Evolutionary conservation across 805 yeast genomes (phyloP), one percentile per base, ranked within the genome.

Genomic region (Candida boidinii): DNA sequence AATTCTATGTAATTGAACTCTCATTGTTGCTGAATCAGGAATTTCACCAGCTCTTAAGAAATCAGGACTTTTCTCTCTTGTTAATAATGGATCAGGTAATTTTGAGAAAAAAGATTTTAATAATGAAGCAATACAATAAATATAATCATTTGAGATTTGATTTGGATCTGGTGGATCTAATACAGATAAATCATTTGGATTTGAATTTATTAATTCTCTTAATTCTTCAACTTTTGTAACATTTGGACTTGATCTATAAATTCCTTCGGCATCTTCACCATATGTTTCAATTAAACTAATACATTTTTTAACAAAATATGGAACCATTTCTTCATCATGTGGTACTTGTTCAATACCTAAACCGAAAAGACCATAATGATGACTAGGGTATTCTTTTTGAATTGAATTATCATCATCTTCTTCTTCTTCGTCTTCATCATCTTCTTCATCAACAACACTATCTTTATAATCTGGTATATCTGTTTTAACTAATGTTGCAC

Each of bases 281-380:
- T 81, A 78, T 26, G 68, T 69, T 50, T 92, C 97, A 23, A 92
- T 77, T 7, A 88, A 79, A 41, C 78, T 79, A 32, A 90, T 82
- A 64, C 96, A 88, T 50, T 79, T 84, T 41, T 79, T 78, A 9
- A 92, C 98, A 30, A 92, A 73, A 13, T 81, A 69, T 2, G 99
- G 99, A 5, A 92, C 96, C 55, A 84, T 79, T 43, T 85, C 95
- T 34, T 87, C 90, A 41, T 94, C 96, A 44, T 70, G 76, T 39
- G 78, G 80, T 14, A 87, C 75, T 28, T 85, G 60, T 37, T 81
- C 94, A n/a, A 92, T 66, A 1, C 94, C 79, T 0, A 79, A 76
- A 0, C 96, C 96, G 58, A 85, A 92, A 0, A 94, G n/a, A n/a
- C n/a, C n/a, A n/a, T n/a, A n/a, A n/a, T n/a, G n/a, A n/a, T n/a